phyloP scores from a whole-genome alignment of 192 early-diverging fungal species.

The Paraglomus brasilianum region DNA sequence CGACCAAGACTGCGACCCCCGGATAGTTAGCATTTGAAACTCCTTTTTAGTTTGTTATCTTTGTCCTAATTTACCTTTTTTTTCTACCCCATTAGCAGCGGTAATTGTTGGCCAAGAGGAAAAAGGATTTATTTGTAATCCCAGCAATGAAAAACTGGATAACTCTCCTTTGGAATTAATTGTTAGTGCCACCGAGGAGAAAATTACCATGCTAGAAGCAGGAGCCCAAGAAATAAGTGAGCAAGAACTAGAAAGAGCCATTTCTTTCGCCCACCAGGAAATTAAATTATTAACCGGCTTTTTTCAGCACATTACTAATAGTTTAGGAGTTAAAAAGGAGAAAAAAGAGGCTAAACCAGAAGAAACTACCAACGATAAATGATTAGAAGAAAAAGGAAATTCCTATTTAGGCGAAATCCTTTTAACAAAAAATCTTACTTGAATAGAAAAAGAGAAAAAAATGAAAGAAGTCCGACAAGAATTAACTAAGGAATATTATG shows the following conservation, averaged over 20 bases:
- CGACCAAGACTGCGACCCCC: slow-evolving; percentile 13
- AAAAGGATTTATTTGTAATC: slow-evolving; percentile 1
- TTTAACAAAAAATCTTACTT: not conserved
- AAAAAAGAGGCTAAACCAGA: not conserved
- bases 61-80: slow-evolving; percentile 8
- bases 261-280: not conserved
- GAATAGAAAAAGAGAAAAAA: slow-evolving; percentile 26
- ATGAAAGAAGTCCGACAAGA: slow-evolving; percentile 14
- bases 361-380: not conserved
- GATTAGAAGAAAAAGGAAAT: slow-evolving; percentile 15
- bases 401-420: not conserved
- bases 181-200: slow-evolving; percentile 10
- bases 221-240: slow-evolving; percentile 4
- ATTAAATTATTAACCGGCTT: slow-evolving; percentile 10
- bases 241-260: slow-evolving; percentile 1
- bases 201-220: slow-evolving; percentile 13
- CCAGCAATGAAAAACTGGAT: slow-evolving; percentile 3
- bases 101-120: slow-evolving; percentile 10
- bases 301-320: slow-evolving; percentile 19
- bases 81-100: slow-evolving; percentile 3
- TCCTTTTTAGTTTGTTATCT: slow-evolving; percentile 5
- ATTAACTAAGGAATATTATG: slow-evolving; percentile 11
- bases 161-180: slow-evolving; percentile 13
- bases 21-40: slow-evolving; percentile 10
- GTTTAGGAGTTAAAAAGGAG: slow-evolving; percentile 14